Conservation (phyloP, 2,329 filamentous ascomycete genomes). For the Exserohilum turcica region DNA sequence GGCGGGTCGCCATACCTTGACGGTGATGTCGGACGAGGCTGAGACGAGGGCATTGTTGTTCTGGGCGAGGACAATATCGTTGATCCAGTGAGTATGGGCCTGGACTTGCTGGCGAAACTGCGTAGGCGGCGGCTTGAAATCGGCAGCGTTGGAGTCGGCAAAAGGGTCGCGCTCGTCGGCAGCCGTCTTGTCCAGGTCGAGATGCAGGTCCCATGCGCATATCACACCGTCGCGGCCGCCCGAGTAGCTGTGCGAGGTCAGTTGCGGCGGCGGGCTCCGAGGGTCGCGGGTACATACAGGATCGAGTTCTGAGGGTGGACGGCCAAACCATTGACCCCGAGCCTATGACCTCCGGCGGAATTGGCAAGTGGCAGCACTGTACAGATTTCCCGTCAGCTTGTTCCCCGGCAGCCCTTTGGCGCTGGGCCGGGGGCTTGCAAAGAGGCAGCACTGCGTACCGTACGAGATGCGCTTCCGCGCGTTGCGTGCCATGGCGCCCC, state of each 20-base stretch:
- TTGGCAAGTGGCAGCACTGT: slow-evolving; percentile 74
- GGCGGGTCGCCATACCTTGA: slow-evolving; percentile 86
- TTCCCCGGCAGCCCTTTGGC: slow-evolving; percentile 1
- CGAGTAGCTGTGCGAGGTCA: slow-evolving; percentile 71
- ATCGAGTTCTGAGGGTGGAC: slow-evolving; percentile 83
- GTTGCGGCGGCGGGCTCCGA: slow-evolving; percentile 6
- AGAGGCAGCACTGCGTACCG: slow-evolving; percentile 45
- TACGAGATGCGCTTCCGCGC: slow-evolving; percentile 60
- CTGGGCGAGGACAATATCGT: slow-evolving; percentile 83
- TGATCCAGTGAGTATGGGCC: slow-evolving; percentile 95
- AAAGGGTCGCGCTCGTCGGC: slow-evolving; percentile 51
- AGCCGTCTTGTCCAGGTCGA: slow-evolving; percentile 58
- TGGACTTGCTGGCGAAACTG: slow-evolving; percentile 68
- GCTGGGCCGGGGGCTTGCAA: slow-evolving; percentile 5
- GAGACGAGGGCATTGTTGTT: slow-evolving; percentile 81
- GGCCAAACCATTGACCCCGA: slow-evolving; percentile 93
- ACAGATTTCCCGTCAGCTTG: slow-evolving; percentile 19
- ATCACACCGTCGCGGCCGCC: slow-evolving; percentile 93
- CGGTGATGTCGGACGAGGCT: slow-evolving; percentile 89
- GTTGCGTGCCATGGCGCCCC: slow-evolving; percentile 55
- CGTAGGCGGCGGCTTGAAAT: slow-evolving; percentile 53
- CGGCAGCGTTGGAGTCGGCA: slow-evolving; percentile 40
- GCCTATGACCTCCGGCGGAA: slow-evolving; percentile 80
- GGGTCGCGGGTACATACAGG: slow-evolving; percentile 65
- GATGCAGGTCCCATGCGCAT: slow-evolving; percentile 90